Conservation (phyloP, 179 eudicot genomes). For the Spinacia oleracea region DNA sequence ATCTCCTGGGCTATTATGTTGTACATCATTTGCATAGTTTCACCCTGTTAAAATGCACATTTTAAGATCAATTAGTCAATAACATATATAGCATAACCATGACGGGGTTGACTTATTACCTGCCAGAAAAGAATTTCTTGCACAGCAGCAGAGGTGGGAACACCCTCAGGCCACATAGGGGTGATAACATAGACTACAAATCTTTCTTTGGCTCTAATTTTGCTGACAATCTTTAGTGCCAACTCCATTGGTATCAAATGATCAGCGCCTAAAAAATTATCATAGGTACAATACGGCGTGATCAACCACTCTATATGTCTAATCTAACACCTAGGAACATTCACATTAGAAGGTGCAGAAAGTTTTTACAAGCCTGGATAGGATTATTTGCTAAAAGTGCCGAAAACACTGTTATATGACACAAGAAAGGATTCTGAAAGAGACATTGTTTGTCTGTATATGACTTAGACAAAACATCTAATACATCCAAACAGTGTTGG, state of each 20-base stretch:
- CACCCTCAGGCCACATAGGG: constrained; percentile 87
- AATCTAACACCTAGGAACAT: too few species aligned
- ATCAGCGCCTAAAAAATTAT: constrained; percentile 68
- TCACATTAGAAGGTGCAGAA: too few species aligned
- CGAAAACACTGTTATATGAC: too few species aligned
- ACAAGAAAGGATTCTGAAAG: neutral
- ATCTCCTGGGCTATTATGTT: constrained; percentile 54
- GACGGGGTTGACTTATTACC: constrained; percentile 31
- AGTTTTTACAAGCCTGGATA: neutral
- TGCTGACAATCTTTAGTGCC: constrained; percentile 68
- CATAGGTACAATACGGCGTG: too few species aligned
- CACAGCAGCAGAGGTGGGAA: constrained; percentile 53
- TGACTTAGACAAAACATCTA: neutral
- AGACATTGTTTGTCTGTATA: neutral
- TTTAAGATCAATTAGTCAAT: neutral
- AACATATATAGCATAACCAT: neutral
- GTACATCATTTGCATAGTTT: constrained; percentile 86
- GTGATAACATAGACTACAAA: constrained; percentile 66
- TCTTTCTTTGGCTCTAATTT: constrained; percentile 64
- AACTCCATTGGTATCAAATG: constrained; percentile 73
- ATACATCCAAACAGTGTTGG: neutral
- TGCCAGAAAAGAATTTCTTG: constrained; percentile 88
- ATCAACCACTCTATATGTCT: too few species aligned
- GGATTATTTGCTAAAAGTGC: neutral
- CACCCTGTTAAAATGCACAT: constrained; percentile 42